Base-by-base conservation (phyloP, 148 eudicot species). In the Chenopodium quinoa region DNA sequence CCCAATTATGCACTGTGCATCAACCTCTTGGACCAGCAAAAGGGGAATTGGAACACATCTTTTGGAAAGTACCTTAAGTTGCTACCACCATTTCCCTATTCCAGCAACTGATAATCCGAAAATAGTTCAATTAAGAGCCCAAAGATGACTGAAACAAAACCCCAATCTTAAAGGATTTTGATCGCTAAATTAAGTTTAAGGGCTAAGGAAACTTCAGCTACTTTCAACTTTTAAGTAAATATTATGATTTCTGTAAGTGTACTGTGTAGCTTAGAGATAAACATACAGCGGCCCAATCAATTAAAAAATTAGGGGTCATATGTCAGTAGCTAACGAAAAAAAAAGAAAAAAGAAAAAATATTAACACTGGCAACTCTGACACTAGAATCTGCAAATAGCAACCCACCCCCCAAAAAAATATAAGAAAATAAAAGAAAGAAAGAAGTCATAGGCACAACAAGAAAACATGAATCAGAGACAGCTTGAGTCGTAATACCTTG, bases 401-500 rank as follows among this genome's bases (percentile, higher is more conserved):
- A 79, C 37, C 37, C 37, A 2, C 37, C 37, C 37, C 37, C 37
- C 37, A 2, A 2, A 2, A 2, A 37, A 37, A 2, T 31, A 31
- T 0, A 5, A 37, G 5, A 37, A 37, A 37, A 37, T 4, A 40
- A 40, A 40, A 37, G 7, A 37, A 37, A 5, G 7, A 40, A 40
- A 40, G 44, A 79, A 22, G 23, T 68, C 20, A 3, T 47, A 47
- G 27, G 54, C 10, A 12, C 10, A 66, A 27, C 58, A 40, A 22
- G 7, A 47, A 47, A 80, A 19, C 0, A 34, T 54, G 77, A 63
- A 73, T 44, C 11, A 11, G 50, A 79, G 56, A 47, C 9, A 16
- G 12, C 47, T 81, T 64, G 27, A 25, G 4, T 22, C 29, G 40
- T 40, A 54, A 19, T 90, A 91, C 98, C 98, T 92, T 19, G 99